These are phyloP conservation scores for Osmanthus fragrans DNA, from an alignment of 257 asterid species.

Conservation along the genomic window DNA sequence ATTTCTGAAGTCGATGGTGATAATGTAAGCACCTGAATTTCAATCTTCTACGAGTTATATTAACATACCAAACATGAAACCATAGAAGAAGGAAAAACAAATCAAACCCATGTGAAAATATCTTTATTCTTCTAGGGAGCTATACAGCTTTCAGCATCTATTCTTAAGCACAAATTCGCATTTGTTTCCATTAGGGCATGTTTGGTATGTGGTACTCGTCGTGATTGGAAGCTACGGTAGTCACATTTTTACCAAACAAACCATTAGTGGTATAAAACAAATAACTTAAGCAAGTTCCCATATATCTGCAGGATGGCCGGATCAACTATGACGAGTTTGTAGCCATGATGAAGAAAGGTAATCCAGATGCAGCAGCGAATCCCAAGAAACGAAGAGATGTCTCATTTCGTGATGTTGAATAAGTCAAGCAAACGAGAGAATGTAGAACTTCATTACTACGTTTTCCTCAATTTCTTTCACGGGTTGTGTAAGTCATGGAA, in stretches of 20 bases:
- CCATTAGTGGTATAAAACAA: background rate
- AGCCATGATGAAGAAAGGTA: constrained; percentile 93
- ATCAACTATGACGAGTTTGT: constrained; percentile 79
- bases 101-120: no score
- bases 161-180: no score
- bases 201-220: background rate
- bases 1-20: constrained; percentile 71
- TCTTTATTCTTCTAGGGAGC: no score
- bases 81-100: no score
- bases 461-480: background rate
- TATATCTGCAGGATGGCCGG: constrained; percentile 63
- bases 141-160: no score
- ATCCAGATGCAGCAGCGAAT: constrained; percentile 60
- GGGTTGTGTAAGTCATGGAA: background rate
- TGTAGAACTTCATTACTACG: background rate
- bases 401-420: constrained; percentile 27
- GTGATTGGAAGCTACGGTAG: background rate
- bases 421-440: constrained; percentile 2
- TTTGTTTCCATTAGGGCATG: no score
- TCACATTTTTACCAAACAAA: background rate
- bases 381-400: constrained; percentile 69
- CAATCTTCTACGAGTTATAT: no score
- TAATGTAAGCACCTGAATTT: background rate
- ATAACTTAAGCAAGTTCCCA: background rate
- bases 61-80: no score